Conservation (phyloP, 139 green algal species). For the Chlamydomonas schloesseri region DNA sequence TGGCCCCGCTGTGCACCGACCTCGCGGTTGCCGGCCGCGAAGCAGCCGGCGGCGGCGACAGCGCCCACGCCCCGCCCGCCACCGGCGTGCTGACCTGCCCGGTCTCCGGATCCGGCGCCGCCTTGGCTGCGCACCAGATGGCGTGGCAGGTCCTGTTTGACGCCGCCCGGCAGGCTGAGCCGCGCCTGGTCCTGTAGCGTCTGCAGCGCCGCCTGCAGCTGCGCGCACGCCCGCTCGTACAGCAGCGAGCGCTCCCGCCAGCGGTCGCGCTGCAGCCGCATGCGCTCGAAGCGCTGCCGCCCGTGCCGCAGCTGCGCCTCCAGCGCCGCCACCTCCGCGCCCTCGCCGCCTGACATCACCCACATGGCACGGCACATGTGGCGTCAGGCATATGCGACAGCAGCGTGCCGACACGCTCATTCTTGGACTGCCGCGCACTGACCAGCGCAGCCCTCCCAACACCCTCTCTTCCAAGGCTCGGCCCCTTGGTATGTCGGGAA, state of each 20-base stretch:
- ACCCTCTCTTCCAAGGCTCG: no score
- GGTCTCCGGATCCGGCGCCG: neutral
- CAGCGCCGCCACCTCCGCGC: constrained; percentile 12
- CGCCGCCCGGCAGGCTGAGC: neutral
- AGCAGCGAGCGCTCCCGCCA: constrained; percentile 34
- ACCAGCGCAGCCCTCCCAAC: no score
- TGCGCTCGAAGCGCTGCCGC: constrained; percentile 38
- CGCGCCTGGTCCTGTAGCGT: constrained; percentile 13
- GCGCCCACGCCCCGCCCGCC: no score
- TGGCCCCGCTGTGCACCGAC: neutral
- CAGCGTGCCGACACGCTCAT: no score
- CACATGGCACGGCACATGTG: no score
- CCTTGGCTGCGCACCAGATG: constrained; percentile 30
- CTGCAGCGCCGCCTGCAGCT: constrained; percentile 40
- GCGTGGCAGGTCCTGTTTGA: constrained; percentile 6
- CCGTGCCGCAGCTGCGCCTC: constrained; percentile 33
- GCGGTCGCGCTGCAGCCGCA: constrained; percentile 34
- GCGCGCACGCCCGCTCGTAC: constrained; percentile 32
- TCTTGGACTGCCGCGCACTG: no score
- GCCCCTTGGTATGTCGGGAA: no score
- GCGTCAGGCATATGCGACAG: no score
- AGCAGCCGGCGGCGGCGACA: no score
- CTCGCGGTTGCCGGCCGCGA: no score
- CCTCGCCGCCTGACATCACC: neutral
- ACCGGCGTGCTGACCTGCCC: no score